Evolutionary conservation across 2,329 filamentous ascomycete genomes (phyloP), one percentile per base, ranked within the genome.

Genomic region (Sclerotinia spermophila): DNA sequence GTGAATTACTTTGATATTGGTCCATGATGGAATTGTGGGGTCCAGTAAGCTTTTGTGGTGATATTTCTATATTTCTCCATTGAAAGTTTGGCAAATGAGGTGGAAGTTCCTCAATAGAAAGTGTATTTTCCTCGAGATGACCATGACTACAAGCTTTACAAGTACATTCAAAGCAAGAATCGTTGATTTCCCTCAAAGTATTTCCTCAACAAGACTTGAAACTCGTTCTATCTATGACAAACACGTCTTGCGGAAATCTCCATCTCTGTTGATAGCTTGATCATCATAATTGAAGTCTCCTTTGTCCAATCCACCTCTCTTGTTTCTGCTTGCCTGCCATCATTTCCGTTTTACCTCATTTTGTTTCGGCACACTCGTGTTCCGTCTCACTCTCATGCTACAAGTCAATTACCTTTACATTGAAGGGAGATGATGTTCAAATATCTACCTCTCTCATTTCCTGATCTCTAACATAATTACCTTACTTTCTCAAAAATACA

Each of bases 381-480:
- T 27, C 15, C n/a, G 62, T 66, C 45, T 66, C 11, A 66, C 17
- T 42, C 5, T 45, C 35, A 24, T 27, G 30, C 51, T 40, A 24
- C 40, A 35, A 30, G 17, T 2, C 1, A 33, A 24, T 21, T 15
- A 1, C 10, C 15, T 19, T 13, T 11, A 19, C 42, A 10, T 30
- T 33, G 27, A 35, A 33, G 62, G 17, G n/a, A 53, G 33, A 5
- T 11, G 35, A 30, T 27, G 40, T 21, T 60, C 24, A 15, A 24
- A 38, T 48, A 68, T 58, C 30, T 68, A 48, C 38, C 30, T 68
- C n/a, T 55, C 51, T 33, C 51, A 68, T 33, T 19, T 35, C 53
- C 33, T 33, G 3, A 17, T n/a, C 17, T 24, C 21, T 10, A 19
- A 2, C 33, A 38, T 33, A 45, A 53, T 61, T 53, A 24, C 10